These are phyloP conservation scores for Vigna radiata DNA, from an alignment of 306 rosid genomes.

Conservation along the genomic window DNA sequence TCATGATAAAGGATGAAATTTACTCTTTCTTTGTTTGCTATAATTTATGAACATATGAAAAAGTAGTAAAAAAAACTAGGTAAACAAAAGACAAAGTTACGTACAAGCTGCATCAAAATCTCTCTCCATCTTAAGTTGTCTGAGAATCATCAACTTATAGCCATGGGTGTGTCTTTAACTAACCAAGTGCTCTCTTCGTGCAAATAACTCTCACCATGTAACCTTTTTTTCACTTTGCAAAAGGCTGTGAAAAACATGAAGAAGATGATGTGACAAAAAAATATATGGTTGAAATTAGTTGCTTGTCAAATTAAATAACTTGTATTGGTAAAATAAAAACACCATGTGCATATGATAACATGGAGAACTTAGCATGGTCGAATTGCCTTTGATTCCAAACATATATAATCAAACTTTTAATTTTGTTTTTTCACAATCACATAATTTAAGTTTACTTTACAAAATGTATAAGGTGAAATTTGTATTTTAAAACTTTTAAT, in stretches of 20 bases:
- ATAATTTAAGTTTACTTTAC: too few species aligned
- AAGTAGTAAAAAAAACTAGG: too few species aligned
- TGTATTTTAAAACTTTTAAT: too few species aligned
- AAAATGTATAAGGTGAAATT: too few species aligned
- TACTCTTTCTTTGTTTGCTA: neutral
- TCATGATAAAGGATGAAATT: neutral
- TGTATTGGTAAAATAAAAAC: neutral
- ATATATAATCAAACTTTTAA: too few species aligned
- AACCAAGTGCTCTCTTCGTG: neutral
- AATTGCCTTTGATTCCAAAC: too few species aligned
- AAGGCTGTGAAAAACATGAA: conserved; percentile 18
- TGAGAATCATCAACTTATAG: neutral
- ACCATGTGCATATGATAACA: neutral
- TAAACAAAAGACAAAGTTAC: neutral
- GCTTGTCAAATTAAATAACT: neutral
- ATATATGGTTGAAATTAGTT: neutral
- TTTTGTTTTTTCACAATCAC: too few species aligned
- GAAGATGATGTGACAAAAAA: neutral
- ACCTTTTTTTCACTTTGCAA: neutral
- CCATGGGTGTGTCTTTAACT: neutral
- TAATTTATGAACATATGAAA: neutral
- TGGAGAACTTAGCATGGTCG: neutral
- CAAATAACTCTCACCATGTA: neutral
- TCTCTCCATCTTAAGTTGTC: conserved; percentile 1
- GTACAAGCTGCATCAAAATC: neutral